Evolutionary conservation across 2,329 filamentous ascomycete species (phyloP).

Genomic region (Cladophialophora bantiana): DNA sequence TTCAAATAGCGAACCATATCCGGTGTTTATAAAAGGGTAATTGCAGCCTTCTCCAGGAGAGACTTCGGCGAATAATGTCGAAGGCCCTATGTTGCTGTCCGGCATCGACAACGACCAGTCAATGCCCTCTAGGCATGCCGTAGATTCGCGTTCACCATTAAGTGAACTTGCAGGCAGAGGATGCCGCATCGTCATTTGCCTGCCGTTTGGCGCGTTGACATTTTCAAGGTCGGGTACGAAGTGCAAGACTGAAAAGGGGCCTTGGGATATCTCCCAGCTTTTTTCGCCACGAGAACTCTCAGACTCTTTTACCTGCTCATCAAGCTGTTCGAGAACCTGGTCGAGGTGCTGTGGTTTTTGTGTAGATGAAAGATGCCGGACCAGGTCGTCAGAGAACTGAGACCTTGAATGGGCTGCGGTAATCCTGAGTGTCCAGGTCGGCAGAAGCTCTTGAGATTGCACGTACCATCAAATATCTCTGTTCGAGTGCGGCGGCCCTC

Average conservation of each 20-base stretch:
- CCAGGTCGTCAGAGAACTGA: constrained; percentile 16
- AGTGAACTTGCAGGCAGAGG: not conserved
- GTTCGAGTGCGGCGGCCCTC: constrained; percentile 19
- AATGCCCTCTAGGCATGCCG: constrained; percentile 1
- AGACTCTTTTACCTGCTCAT: constrained; percentile 7
- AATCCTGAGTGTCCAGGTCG: constrained; percentile 2
- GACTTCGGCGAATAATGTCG: not conserved
- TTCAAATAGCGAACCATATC: not conserved
- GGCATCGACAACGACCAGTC: constrained; percentile 16
- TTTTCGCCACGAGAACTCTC: not conserved
- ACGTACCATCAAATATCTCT: constrained; percentile 23
- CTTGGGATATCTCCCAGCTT: constrained; percentile 10
- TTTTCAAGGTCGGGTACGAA: not conserved
- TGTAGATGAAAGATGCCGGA: constrained; percentile 11
- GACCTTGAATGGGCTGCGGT: constrained; percentile 8
- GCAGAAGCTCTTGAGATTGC: not conserved
- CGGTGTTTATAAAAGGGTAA: not conserved
- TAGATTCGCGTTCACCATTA: not conserved
- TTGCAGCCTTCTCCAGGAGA: not conserved
- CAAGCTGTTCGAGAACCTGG: constrained; percentile 12
- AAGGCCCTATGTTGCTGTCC: not conserved
- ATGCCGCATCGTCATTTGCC: not conserved
- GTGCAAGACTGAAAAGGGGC: constrained; percentile 17
- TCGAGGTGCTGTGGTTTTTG: constrained; percentile 9
- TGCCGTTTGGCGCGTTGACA: not conserved